These are phyloP conservation scores for Fusarium stilboides DNA, from an alignment of 2,329 filamentous ascomycete species.

Conservation along the genomic window DNA sequence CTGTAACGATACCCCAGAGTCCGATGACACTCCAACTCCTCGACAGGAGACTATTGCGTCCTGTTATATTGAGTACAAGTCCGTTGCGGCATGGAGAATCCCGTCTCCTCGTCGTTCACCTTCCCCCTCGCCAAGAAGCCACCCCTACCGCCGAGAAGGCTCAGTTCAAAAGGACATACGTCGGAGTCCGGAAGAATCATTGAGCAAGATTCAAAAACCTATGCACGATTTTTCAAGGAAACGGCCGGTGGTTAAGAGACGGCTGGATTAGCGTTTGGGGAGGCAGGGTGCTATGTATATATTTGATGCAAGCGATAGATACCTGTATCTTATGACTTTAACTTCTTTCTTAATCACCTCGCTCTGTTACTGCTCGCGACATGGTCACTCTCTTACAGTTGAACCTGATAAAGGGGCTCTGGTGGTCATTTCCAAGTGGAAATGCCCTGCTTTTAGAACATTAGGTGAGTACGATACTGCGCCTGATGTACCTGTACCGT, in stretches of 20 bases:
- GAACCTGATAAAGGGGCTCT: slow-evolving; percentile 22
- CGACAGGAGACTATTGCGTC: slow-evolving; percentile 55
- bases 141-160: slow-evolving; percentile 51
- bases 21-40: slow-evolving; percentile 63
- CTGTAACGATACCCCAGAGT: slow-evolving; percentile 57
- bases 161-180: slow-evolving; percentile 52
- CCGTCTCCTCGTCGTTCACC: slow-evolving; percentile 53
- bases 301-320: slow-evolving; percentile 58
- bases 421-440: slow-evolving; percentile 45
- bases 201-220: slow-evolving; percentile 66
- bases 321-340: slow-evolving; percentile 57
- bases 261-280: slow-evolving; percentile 57
- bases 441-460: slow-evolving; percentile 43
- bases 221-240: slow-evolving; percentile 58
- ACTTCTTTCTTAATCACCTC: slow-evolving; percentile 45
- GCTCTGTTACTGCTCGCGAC: slow-evolving; percentile 23
- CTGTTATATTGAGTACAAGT: slow-evolving; percentile 58
- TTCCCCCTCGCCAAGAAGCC: slow-evolving; percentile 56
- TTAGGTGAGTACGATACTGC: slow-evolving; percentile 42
- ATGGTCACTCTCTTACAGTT: slow-evolving; percentile 39
- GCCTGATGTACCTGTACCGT: slow-evolving; percentile 47
- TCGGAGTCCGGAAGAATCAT: slow-evolving; percentile 63
- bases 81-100: slow-evolving; percentile 52
- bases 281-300: slow-evolving; percentile 57
- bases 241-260: slow-evolving; percentile 60